Conservation (phyloP, 139 green algal species). For the Microglena sp. region DNA sequence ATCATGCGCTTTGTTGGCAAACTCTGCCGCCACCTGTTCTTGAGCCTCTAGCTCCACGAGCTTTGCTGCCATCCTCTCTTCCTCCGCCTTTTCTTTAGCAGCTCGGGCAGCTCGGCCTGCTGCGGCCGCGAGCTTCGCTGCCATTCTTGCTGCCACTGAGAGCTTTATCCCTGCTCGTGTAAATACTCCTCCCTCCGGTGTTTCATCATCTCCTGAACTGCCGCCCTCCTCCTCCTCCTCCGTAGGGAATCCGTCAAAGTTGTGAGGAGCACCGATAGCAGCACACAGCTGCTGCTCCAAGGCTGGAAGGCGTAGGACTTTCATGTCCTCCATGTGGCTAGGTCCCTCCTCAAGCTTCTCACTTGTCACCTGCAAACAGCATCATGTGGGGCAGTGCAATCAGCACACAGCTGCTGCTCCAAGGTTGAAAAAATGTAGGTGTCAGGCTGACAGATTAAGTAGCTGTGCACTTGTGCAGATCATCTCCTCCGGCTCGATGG, state of each 20-base stretch:
- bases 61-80: not conserved
- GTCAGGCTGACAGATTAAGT: not conserved
- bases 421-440: not conserved
- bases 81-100: not conserved
- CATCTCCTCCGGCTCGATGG: too few species aligned
- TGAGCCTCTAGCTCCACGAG: not conserved
- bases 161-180: not conserved
- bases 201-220: not conserved
- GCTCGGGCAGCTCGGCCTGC: not conserved
- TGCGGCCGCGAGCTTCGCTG: not conserved
- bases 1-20: not conserved
- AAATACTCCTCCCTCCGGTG: not conserved
- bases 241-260: slow-evolving; percentile 6
- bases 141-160: not conserved
- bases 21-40: not conserved
- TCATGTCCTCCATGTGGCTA: too few species aligned
- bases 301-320: not conserved
- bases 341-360: too few species aligned
- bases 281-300: not conserved
- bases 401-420: not conserved
- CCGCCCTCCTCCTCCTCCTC: not conserved
- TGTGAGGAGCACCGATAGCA: slow-evolving; percentile 1
- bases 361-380: too few species aligned
- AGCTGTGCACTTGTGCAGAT: too few species aligned
- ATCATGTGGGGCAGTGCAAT: not conserved